phyloP scores from a whole-genome alignment of 148 eudicot species.

The Rhododendron griersonianum region DNA sequence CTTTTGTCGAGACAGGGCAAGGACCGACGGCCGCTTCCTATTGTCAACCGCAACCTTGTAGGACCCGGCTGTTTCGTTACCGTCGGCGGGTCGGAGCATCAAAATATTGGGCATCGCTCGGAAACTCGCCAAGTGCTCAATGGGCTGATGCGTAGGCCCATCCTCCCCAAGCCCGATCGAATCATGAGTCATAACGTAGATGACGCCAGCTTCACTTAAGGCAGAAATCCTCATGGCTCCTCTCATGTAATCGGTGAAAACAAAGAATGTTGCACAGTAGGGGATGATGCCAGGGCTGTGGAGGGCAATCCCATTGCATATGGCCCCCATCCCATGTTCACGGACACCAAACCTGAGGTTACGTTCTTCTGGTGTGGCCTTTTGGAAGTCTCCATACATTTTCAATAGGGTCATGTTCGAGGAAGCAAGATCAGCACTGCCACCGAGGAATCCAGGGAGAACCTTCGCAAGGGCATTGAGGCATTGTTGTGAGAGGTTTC shows the following conservation, averaged over 20 bases:
- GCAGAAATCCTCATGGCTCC: conserved; percentile 90
- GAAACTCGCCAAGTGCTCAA: conserved; percentile 94
- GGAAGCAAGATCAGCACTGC: conserved; percentile 98
- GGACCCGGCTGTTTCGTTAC: conserved; percentile 88
- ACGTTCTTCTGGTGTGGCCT: conserved; percentile 88
- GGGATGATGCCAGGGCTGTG: conserved; percentile 90
- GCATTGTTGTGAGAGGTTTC: conserved; percentile 82
- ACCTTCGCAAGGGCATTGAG: conserved; percentile 82
- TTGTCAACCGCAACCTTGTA: conserved; percentile 72
- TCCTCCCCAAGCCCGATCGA: conserved; percentile 98
- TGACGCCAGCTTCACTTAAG: conserved; percentile 70
- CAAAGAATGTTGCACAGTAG: conserved; percentile 97
- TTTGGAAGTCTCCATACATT: conserved; percentile 92
- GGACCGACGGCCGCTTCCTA: conserved; percentile 68
- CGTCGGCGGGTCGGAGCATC: conserved; percentile 97
- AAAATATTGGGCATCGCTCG: conserved; percentile 97
- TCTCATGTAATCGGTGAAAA: conserved; percentile 98
- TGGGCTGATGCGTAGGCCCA: conserved; percentile 97
- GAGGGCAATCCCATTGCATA: conserved; percentile 84
- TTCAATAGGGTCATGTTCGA: conserved; percentile 96
- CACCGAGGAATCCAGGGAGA: conserved; percentile 90
- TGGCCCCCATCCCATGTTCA: conserved; percentile 95
- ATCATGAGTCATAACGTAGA: conserved; percentile 98
- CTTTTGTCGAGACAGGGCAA: conserved; percentile 91
- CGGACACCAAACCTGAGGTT: conserved; percentile 90